Evolutionary conservation across 306 rosid genomes (phyloP), one percentile per base, ranked within the genome.

Genomic region (Arachis stenosperma): DNA sequence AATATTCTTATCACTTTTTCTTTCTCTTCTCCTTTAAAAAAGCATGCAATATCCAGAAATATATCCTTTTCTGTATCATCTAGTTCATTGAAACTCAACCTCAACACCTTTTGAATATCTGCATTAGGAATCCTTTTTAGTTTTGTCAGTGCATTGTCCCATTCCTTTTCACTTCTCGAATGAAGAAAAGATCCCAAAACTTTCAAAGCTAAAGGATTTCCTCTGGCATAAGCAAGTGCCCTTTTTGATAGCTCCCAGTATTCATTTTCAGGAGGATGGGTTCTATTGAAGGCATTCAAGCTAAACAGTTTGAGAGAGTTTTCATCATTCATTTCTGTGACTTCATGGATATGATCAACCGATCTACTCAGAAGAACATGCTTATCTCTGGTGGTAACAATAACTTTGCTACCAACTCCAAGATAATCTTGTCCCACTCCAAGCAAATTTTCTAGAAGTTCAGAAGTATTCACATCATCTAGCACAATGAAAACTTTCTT

Each of bases 1-100:
- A 75, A 71, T 61, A 62, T 12, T 2, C 42, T 55, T 56, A 2
- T 29, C 3, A 74, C 40, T 0, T 0, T 0, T 0, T 46, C 33
- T 71, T 17, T 39, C 9, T 6, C 0, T 2, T 6, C 0, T 0
- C 84, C 77, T 47, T 48, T 63, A 1, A 43, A 69, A 48, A 42
- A 47, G 3, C 37, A 69, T 10, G 77, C 80, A 27, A 80, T 74
- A n/a, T 75, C 74, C 1, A 69, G 8, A 17, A 80, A 80, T 3
- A 80, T 63, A 0, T 56, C 13, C 10, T 52, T 63, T 51, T 56
- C 55, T 0, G 2, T 44, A 6, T 65, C 40, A 36, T 71, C 73
- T 48, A 77, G 46, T 6, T 17, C 68, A 17, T 56, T 22, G 27
- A 43, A 71, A 44, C 82, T 78, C 68, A 48, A 33, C 29, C 51